Evolutionary conservation across 441 rosid species (phyloP), one percentile per base, ranked within the genome.

Genomic region (Erodium texanum): DNA sequence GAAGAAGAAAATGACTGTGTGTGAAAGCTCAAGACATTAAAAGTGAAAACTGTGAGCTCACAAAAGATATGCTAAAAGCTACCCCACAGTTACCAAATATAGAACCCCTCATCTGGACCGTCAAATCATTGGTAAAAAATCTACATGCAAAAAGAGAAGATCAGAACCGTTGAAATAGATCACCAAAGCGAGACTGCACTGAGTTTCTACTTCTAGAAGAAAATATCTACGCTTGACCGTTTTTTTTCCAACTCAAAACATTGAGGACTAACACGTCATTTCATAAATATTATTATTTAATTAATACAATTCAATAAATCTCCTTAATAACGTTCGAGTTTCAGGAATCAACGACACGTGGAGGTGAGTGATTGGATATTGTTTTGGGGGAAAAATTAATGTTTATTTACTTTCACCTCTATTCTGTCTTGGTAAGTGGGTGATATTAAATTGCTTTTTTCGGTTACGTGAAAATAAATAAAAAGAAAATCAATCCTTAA

Each of bases 21-120:
- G 62, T 7, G 62, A 56, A 22, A 56, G 24, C 24, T 9, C 62
- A 8, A 9, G 24, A 19, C 38, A 19, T 56, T 19, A 19, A 56
- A 56, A 54, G 10, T 22, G 24, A 22, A 56, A 43, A 56, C 62
- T 56, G 62, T 56, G 62, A 56, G 62, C 62, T 56, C 24, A n/a
- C 24, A 56, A 56, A 56, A 18, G 12, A 56, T 56, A 19, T 4
- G 24, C 62, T 18, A 22, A 6, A 19, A 19, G 8, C 38, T 6
- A 34, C 38, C 38, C 38, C 1, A 34, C 38, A 7, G 23, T 56
- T 19, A 18, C 62, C 62, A 18, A 5, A 56, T 43, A 56, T 7
- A 8, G 62, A 18, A 18, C 23, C 0, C 5, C 22, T 56, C 14
- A 56, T 56, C 62, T 20, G 12, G 62, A 4, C 62, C 62, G 62